Percentiles rank a stretch among this genome's conserved stretches.
Evolutionary conservation across 2,329 filamentous ascomycete genomes (phyloP).

Genomic region (Fusarium annulatum): DNA sequence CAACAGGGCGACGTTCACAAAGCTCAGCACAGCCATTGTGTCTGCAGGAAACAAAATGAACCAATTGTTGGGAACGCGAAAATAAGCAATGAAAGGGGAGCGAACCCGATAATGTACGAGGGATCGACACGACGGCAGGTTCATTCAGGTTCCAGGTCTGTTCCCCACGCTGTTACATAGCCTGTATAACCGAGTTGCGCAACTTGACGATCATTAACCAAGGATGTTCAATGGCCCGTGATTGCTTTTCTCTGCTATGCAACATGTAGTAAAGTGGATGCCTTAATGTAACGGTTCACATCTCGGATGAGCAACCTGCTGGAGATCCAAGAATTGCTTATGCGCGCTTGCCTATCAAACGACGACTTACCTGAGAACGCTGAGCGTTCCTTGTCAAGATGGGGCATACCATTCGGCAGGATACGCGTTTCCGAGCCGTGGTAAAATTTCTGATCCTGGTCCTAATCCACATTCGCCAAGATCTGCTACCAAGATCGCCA

Average conservation of each 20-base stretch:
- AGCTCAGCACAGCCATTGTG: conserved; percentile 19
- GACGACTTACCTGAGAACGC: neutral
- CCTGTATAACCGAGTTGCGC: neutral
- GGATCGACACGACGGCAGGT: neutral
- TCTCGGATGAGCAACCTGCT: neutral
- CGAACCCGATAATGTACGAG: neutral
- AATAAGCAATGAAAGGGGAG: conserved; percentile 14
- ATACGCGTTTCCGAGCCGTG: neutral
- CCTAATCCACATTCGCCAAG: neutral
- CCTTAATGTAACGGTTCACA: neutral
- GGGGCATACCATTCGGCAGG: neutral
- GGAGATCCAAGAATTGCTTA: neutral
- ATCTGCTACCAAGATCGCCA: neutral
- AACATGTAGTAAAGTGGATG: neutral
- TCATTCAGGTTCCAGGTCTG: neutral
- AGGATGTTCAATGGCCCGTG: conserved; percentile 9
- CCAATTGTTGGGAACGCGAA: conserved; percentile 12
- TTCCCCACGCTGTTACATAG: neutral
- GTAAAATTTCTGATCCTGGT: conserved; percentile 11
- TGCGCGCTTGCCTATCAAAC: neutral
- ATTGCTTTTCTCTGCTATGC: conserved; percentile 3
- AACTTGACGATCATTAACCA: conserved; percentile 9
- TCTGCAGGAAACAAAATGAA: neutral
- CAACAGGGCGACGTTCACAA: conserved; percentile 16
- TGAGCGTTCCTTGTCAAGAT: too few relatives aligned